These are phyloP conservation scores for Cryptococcus sp. DNA, from an alignment of 1,284 basidiomycete species.

Conservation along the genomic window DNA sequence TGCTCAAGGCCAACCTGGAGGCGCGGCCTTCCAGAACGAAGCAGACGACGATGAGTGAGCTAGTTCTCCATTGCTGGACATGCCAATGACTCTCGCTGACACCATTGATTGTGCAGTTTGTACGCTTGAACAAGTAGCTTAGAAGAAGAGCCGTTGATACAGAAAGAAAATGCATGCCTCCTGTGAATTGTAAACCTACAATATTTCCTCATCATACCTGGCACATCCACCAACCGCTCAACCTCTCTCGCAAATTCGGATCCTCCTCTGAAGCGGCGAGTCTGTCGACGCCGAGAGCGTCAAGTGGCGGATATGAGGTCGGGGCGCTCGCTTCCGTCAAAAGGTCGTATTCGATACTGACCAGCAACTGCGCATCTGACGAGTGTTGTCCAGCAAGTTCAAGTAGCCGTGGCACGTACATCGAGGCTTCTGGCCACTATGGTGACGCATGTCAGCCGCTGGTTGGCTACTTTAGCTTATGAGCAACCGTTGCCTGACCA, in stretches of 20 bases:
- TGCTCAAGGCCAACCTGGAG: constrained; percentile 53
- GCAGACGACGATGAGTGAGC: constrained; percentile 53
- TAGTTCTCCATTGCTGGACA: too few species aligned
- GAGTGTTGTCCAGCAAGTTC: constrained; percentile 2
- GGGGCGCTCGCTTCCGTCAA: constrained; percentile 6
- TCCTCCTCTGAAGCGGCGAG: not conserved
- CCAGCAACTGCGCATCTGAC: constrained; percentile 8
- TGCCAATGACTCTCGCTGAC: not conserved
- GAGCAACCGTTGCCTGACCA: constrained; percentile 19
- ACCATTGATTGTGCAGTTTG: constrained; percentile 14
- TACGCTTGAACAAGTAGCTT: constrained; percentile 25
- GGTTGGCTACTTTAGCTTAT: not conserved
- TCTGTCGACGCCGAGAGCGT: constrained; percentile 1
- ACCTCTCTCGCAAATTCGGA: constrained; percentile 2
- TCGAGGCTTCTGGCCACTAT: constrained; percentile 40
- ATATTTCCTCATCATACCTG: not conserved
- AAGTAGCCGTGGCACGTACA: constrained; percentile 26
- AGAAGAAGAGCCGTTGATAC: not conserved
- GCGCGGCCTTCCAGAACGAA: constrained; percentile 53
- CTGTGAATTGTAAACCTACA: not conserved
- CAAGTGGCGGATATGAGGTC: constrained; percentile 11
- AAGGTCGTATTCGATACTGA: constrained; percentile 20
- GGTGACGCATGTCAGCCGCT: not conserved
- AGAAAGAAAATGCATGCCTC: constrained; percentile 14
- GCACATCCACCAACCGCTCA: constrained; percentile 28